Evolutionary conservation across 352 stramenopile species (phyloP), one percentile per base, ranked within the genome.

Genomic region (Globisporangium nodosum): DNA sequence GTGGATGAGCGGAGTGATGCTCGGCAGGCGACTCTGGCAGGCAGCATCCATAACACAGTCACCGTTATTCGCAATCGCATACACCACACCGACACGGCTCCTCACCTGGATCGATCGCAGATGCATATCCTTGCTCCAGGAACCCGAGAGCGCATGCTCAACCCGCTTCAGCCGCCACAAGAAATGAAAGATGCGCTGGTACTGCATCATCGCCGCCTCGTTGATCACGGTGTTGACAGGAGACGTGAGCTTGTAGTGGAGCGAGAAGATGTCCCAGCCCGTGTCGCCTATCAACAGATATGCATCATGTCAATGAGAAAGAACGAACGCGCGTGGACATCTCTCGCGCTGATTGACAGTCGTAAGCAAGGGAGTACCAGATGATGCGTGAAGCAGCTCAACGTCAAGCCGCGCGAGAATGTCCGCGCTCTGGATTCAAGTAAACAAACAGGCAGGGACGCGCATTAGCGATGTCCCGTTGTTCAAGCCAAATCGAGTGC

Each of bases 41-140:
- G n/a, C n/a, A 27, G n/a, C 20, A 13, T 49, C 43, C 43, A 13
- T n/a, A n/a, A 60, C 66, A 70, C n/a, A 45, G 39, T 13, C 18
- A 60, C 2, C 13, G 37, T 43, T 43, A 43, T 6, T 1, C 37
- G 18, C 37, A 43, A 73, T 63, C 16, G 20, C 3, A 61, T 31
- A 20, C 6, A 3, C 18, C 27, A 46, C 33, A 24, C 16, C 9
- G 35, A 27, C 24, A 27, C 24, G 24, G 24, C 24, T 27, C 24
- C 60, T 30, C 73, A 93, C 83, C 69, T 96, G 83, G 45, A 98
- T 74, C 52, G 97, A 85, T 66, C 99, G 93, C 16, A 98, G 75
- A 59, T 96, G 97, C 74, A 97, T 98, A 62, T 98, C 96, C 59
- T 96, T 95, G 65, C 90, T 90, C 97, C 97, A 99, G n/a, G 94